phyloP scores from a whole-genome alignment of 2,329 filamentous ascomycete genomes.

The Ophiostoma tasmaniense region DNA sequence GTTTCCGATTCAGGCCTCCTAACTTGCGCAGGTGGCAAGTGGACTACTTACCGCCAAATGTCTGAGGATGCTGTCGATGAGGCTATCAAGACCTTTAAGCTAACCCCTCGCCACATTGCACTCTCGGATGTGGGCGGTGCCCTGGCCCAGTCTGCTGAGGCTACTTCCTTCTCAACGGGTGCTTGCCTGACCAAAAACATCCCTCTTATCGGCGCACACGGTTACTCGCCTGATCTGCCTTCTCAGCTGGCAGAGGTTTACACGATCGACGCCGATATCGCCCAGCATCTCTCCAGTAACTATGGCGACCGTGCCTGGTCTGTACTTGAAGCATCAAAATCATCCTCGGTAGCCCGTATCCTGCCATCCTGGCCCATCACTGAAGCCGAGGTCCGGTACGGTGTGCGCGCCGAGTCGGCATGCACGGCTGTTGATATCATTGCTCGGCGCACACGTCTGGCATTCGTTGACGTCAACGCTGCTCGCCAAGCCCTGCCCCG shows the following conservation, averaged over 20 bases:
- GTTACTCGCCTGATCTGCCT: constrained; percentile 27
- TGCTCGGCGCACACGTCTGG: constrained; percentile 72
- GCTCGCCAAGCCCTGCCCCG: constrained; percentile 75
- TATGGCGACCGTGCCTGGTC: constrained; percentile 93
- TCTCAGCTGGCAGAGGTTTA: constrained; percentile 44
- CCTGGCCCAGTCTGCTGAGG: neutral
- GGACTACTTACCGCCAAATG: constrained; percentile 87
- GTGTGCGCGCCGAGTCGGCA: constrained; percentile 80
- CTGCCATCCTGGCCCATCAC: constrained; percentile 14
- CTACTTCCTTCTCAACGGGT: constrained; percentile 27
- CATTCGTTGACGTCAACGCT: constrained; percentile 87
- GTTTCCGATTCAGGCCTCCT: constrained; percentile 66
- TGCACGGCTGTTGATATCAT: constrained; percentile 85
- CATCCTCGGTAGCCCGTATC: constrained; percentile 5
- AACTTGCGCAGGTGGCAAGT: constrained; percentile 77
- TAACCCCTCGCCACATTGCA: constrained; percentile 38
- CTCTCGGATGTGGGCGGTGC: constrained; percentile 11
- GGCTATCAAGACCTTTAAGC: constrained; percentile 57
- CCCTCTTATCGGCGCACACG: constrained; percentile 67
- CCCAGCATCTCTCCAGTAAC: constrained; percentile 75
- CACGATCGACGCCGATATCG: constrained; percentile 85
- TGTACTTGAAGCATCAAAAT: constrained; percentile 36
- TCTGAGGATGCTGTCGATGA: constrained; percentile 78
- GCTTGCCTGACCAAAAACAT: constrained; percentile 41
- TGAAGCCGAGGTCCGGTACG: constrained; percentile 66